These are phyloP conservation scores for Oidiodendron maius DNA, from an alignment of 495 filamentous ascomycete species.

Conservation along the genomic window DNA sequence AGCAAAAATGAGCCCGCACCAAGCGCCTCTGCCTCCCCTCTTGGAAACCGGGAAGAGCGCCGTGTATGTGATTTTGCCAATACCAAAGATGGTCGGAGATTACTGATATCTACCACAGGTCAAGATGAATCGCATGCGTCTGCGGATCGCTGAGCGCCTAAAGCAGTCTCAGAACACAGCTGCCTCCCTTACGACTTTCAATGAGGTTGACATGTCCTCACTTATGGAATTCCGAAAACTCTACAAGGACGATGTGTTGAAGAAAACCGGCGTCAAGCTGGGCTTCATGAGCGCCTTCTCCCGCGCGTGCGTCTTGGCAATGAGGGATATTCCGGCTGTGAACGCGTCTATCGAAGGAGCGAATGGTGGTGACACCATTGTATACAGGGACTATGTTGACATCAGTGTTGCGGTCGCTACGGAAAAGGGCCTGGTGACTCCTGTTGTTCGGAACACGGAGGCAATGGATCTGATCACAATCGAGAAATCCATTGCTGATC, in stretches of 20 bases:
- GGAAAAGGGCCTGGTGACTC: constrained; percentile 94
- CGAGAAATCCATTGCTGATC: constrained; percentile 85
- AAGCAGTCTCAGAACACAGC: constrained; percentile 99
- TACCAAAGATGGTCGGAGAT: too few species aligned
- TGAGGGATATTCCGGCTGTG: constrained; percentile 91
- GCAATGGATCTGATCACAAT: constrained; percentile 80
- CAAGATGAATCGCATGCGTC: constrained; percentile 99
- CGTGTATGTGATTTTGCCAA: constrained; percentile 60
- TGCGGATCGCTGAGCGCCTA: constrained; percentile 92
- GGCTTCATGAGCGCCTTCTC: constrained; percentile 99
- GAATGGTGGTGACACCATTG: constrained; percentile 92
- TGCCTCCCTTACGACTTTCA: constrained; percentile 95
- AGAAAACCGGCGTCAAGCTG: constrained; percentile 95
- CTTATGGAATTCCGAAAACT: constrained; percentile 94
- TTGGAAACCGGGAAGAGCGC: constrained; percentile 82
- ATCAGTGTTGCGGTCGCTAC: constrained; percentile 97
- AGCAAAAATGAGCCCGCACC: constrained; percentile 34
- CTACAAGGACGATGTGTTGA: constrained; percentile 93
- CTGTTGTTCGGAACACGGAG: constrained; percentile 92
- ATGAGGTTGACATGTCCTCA: constrained; percentile 98
- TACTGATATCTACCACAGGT: constrained; percentile 50
- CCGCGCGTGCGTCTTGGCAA: constrained; percentile 82
- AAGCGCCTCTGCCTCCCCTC: constrained; percentile 29
- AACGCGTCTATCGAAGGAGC: constrained; percentile 95
- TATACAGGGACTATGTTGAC: constrained; percentile 96